Evolutionary conservation across 2,329 filamentous ascomycete species (phyloP), one percentile per base, ranked within the genome.

Genomic region (Aschersonia sp.): DNA sequence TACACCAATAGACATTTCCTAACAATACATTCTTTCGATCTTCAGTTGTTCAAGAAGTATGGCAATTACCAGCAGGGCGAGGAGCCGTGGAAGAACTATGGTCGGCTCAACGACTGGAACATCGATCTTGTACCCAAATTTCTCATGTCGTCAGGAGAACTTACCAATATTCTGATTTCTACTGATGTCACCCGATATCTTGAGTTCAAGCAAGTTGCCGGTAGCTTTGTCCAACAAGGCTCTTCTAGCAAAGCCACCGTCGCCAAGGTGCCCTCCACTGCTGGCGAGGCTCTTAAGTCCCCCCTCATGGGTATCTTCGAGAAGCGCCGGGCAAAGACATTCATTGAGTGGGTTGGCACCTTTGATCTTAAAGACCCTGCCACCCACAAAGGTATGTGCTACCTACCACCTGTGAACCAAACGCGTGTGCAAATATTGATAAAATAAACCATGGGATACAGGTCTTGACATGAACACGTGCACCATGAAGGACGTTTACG

Each of bases 81-180:
- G 62, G 86, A 96, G 74, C 89, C 91, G 56, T 97, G 92, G 92
- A 91, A 94, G 75, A 89, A 95, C 70, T 97, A 96, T 67, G 91
- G 91, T 59, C 85, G 92, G 51, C 75, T 82, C 65, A 96, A 96
- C 71, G 91, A 97, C 77, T 98, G 92, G 92, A 97, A 96, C 75
- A 94, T 98, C 68, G 94, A 98, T 65, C 78, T 98, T 52, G 89
- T 98, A 45, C 91, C 92, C 57, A 98, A 98, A 77, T 83, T 98
- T 61, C 80, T 98, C 67, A 97, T 98, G 89, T 89, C 91, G 51
- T 95, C 94, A 54, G 92, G 92, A 67, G 91, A 98, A 72, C 76
- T 98, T 64, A 97, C 91, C 65, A 97, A 97, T 71, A 96, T 98
- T 62, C 82, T 98, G 63, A 89, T 96, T 54, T 95, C 89, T 46